Percentiles rank a stretch among this genome's conserved stretches.
phyloP scores from a whole-genome alignment of 306 rosid genomes.

The Pyrus betulifolia region DNA sequence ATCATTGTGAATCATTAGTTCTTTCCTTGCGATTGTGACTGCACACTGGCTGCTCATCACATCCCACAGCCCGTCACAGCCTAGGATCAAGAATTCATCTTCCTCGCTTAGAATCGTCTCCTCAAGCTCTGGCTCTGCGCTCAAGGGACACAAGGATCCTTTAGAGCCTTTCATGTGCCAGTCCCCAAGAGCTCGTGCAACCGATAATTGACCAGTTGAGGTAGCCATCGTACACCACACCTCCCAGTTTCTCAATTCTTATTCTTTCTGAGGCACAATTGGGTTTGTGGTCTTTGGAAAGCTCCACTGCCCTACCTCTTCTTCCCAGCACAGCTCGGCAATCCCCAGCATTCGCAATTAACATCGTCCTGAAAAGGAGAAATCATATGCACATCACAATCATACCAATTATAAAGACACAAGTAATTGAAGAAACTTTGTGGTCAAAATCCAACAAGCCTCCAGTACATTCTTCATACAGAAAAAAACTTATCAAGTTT shows the following conservation, averaged over 20 bases:
- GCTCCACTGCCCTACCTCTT: conserved; percentile 22
- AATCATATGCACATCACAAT: not conserved
- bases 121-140: conserved; percentile 16
- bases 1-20: conserved; percentile 21
- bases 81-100: conserved; percentile 20
- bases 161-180: conserved; percentile 22
- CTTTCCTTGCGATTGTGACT: conserved; percentile 18
- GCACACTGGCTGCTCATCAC: conserved; percentile 26
- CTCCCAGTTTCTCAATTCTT: conserved; percentile 20
- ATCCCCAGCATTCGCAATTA: conserved; percentile 20
- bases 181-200: conserved; percentile 18
- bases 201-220: conserved; percentile 21
- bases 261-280: conserved; percentile 11
- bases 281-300: conserved; percentile 22
- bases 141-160: conserved; percentile 15
- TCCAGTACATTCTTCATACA: not conserved
- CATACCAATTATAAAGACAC: not conserved
- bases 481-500: not conserved
- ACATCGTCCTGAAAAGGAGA: conserved; percentile 5
- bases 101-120: conserved; percentile 20
- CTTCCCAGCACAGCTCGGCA: conserved; percentile 25
- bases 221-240: conserved; percentile 19
- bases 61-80: conserved; percentile 25
- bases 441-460: not conserved
- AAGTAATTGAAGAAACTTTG: no score